Base-by-base conservation (phyloP, 1,284 basidiomycete genomes). In the Porodaedalea pini region DNA sequence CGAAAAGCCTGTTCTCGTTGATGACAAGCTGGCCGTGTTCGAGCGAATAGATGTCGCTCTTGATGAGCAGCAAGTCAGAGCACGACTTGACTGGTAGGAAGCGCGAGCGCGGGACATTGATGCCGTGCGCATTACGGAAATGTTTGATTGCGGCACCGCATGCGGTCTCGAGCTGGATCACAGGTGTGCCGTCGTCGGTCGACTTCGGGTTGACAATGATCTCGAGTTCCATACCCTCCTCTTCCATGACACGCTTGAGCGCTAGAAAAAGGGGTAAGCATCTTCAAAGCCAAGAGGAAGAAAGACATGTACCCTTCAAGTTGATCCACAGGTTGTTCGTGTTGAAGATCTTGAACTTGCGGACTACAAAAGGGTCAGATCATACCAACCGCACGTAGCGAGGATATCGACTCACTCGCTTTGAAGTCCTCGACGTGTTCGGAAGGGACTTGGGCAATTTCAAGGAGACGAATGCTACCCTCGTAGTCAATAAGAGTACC, bases 391-490 rank as follows among this genome's bases (percentile, higher is more conserved):
- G 34, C 29, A 44, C 25, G 21, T 40, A 52, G 56, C 34, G 29
- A 10, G 15, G 39, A 57, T 67, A 21, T 34, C 7, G 4, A 57
- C 64, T 10, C 63, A 80, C 88, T 75, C 11, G 91, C 92, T 77
- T 98, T 98, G 85, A 98, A 98, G 75, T 99, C 96, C 73, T 99
- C 95, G 53, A 95, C 85, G 71, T 99, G 97, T 73, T 99, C 97
- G 51, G 88, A 91, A 41, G 97, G 94, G 23, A 99, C 97, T 75
- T 99, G 97, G 19, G 97, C 97, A 62, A 99, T 95, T 79, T 99
- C 97, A 62, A 99, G 88, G 45, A 99, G 80, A 64, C 96, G 89
- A 61, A 98, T 85, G 41, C 85, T 87, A 59, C 96, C 97, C 50
- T 99, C 92, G 72, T 98, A 98, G 73, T 98, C 92, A 69, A 98